Conservation (phyloP, 2,329 filamentous ascomycete genomes). For the Epicoccum sorghinum region DNA sequence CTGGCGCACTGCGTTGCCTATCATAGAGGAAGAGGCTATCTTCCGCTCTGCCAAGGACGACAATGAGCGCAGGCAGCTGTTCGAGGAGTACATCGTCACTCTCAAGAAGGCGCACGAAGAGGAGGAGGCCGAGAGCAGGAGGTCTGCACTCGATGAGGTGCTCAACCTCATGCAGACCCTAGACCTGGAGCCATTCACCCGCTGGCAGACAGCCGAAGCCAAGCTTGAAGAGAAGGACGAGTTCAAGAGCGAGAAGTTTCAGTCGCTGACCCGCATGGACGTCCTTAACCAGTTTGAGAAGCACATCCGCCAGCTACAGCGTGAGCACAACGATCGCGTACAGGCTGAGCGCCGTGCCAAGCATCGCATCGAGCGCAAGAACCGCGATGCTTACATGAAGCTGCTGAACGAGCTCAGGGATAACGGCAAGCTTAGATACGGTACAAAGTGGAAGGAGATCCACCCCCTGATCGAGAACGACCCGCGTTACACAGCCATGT, state of each 20-base stretch:
- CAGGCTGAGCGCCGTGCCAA: slow-evolving; percentile 86
- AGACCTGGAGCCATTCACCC: slow-evolving; percentile 88
- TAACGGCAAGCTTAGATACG: slow-evolving; percentile 83
- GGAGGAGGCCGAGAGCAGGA: slow-evolving; percentile 72
- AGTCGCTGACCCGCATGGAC: slow-evolving; percentile 84
- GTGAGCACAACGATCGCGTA: slow-evolving; percentile 85
- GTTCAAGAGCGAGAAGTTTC: slow-evolving; percentile 82
- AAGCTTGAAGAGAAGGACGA: slow-evolving; percentile 78
- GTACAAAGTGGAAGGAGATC: slow-evolving; percentile 87
- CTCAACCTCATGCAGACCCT: slow-evolving; percentile 78
- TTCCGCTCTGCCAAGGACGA: slow-evolving; percentile 92
- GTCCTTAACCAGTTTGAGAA: slow-evolving; percentile 92
- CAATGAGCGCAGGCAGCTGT: slow-evolving; percentile 83
- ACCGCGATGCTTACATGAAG: slow-evolving; percentile 78
- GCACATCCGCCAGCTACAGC: slow-evolving; percentile 91
- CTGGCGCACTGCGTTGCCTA: slow-evolving; percentile 94
- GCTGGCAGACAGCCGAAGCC: slow-evolving; percentile 88
- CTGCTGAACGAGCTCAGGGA: slow-evolving; percentile 76
- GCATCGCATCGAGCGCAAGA: slow-evolving; percentile 81
- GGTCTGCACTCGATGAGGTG: slow-evolving; percentile 83
- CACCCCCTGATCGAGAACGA: slow-evolving; percentile 78
- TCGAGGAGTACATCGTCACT: slow-evolving; percentile 88
- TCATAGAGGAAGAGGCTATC: slow-evolving; percentile 93
- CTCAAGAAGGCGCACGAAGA: slow-evolving; percentile 83
- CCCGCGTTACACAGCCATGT: slow-evolving; percentile 79